phyloP scores from a whole-genome alignment of 805 yeast species.

The Metschnikowia kofuensis region DNA sequence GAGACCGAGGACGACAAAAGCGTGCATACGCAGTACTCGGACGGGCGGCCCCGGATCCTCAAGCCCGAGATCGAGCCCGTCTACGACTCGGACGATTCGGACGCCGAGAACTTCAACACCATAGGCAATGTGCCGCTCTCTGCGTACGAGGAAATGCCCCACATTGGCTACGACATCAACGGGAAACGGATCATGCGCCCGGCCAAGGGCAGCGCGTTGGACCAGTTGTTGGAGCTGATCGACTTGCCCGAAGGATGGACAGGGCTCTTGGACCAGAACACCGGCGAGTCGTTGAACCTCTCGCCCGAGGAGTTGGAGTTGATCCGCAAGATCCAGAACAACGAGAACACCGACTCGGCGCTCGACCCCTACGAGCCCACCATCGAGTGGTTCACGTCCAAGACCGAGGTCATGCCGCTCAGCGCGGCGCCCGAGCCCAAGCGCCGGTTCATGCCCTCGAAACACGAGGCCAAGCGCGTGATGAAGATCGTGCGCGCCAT shows the following conservation, averaged over 20 bases:
- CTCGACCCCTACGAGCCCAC: conserved; percentile 90
- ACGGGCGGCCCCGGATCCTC: conserved; percentile 75
- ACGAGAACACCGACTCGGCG: conserved; percentile 76
- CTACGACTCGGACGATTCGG: conserved; percentile 94
- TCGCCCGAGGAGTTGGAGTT: conserved; percentile 86
- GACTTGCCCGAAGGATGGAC: conserved; percentile 99
- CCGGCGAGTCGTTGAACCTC: conserved; percentile 82
- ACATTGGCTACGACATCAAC: conserved; percentile 93
- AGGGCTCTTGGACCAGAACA: conserved; percentile 84
- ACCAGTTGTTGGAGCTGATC: conserved; percentile 80
- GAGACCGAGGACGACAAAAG: conserved; percentile 39
- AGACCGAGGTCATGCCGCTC: conserved; percentile 84
- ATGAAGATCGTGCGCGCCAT: conserved; percentile 97
- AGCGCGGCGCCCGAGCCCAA: conserved; percentile 96
- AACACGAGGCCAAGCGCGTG: conserved; percentile 92
- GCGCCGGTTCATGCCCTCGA: conserved; percentile 93
- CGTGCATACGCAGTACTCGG: conserved; percentile 54
- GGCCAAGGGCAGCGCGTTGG: conserved; percentile 93
- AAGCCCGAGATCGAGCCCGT: conserved; percentile 90
- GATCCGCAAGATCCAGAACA: conserved; percentile 78
- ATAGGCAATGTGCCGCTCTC: conserved; percentile 91
- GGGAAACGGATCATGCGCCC: conserved; percentile 99
- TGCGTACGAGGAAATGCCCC: conserved; percentile 96
- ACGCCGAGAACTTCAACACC: conserved; percentile 74
- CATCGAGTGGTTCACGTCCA: conserved; percentile 91